Conservation (phyloP, 345 rosid species). For the Gossypium sturtianum region DNA sequence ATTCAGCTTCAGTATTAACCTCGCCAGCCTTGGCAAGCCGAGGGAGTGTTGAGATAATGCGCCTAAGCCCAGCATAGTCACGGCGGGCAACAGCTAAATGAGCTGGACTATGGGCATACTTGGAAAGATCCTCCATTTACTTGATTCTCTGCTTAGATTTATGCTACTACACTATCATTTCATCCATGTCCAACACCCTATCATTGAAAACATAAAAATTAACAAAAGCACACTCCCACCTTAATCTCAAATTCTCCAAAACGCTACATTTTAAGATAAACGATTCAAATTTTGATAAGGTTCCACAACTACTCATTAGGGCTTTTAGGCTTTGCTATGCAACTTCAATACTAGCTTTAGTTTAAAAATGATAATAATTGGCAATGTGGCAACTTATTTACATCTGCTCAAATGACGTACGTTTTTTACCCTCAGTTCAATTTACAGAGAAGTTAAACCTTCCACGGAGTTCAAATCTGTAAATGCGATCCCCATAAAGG, state of each 20-base stretch:
- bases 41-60: conserved; percentile 55
- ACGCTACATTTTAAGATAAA: background rate
- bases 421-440: conserved; percentile 10
- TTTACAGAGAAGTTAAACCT: conserved; percentile 21
- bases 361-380: background rate
- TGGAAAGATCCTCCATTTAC: conserved; percentile 70
- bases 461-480: conserved; percentile 36
- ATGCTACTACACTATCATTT: conserved; percentile 17
- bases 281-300: background rate
- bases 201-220: conserved; percentile 2
- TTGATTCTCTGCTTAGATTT: conserved; percentile 1
- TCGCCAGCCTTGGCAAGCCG: conserved; percentile 77
- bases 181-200: conserved; percentile 22
- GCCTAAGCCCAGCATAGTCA: conserved; percentile 64
- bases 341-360: background rate
- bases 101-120: conserved; percentile 81
- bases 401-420: conserved; percentile 11
- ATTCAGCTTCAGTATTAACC: conserved; percentile 70
- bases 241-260: conserved; percentile 14
- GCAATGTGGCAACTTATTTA: conserved; percentile 14
- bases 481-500: background rate
- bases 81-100: conserved; percentile 78
- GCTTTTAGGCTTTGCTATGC: conserved; percentile 6
- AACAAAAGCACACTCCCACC: background rate
- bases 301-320: background rate